Conservation (phyloP, 2,329 filamentous ascomycete species). For the Canariomyces notabilis region DNA sequence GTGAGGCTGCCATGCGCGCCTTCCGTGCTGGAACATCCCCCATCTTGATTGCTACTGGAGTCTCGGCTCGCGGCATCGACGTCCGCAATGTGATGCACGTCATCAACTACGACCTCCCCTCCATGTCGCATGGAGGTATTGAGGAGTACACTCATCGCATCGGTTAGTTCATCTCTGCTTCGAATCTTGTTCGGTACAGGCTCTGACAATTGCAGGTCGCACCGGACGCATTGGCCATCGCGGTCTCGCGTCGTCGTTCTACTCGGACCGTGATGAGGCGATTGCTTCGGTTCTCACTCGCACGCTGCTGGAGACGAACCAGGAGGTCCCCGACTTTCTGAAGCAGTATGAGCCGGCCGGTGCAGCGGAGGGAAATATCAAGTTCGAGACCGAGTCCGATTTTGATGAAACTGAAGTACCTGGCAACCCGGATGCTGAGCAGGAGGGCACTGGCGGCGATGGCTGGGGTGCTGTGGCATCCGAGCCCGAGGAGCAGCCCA, state of each 20-base stretch:
- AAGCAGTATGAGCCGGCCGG: slow-evolving; percentile 57
- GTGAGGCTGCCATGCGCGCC: slow-evolving; percentile 82
- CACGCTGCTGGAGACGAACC: slow-evolving; percentile 72
- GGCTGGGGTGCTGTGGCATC: slow-evolving; percentile 17
- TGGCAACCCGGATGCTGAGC: too few relatives aligned
- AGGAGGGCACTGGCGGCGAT: slow-evolving; percentile 12
- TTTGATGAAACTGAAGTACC: slow-evolving; percentile 36
- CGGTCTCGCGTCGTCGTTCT: slow-evolving; percentile 86
- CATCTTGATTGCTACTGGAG: slow-evolving; percentile 79
- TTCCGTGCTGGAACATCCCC: slow-evolving; percentile 73
- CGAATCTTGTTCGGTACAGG: background rate
- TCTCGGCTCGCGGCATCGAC: slow-evolving; percentile 84
- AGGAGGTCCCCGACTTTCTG: slow-evolving; percentile 79
- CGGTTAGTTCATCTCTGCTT: slow-evolving; percentile 48
- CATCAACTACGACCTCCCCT: slow-evolving; percentile 88
- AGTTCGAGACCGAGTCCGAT: slow-evolving; percentile 53
- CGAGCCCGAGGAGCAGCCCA: background rate
- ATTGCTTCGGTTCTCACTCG: slow-evolving; percentile 72
- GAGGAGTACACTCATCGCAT: slow-evolving; percentile 93
- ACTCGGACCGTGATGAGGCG: slow-evolving; percentile 68
- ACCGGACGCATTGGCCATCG: slow-evolving; percentile 89
- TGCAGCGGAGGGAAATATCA: slow-evolving; percentile 40
- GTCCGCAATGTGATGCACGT: slow-evolving; percentile 83
- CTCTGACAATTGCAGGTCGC: slow-evolving; percentile 54
- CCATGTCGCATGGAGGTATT: slow-evolving; percentile 72